Base-by-base conservation (phyloP, 2,329 filamentous ascomycete species). In the Penicillium capsulatum region DNA sequence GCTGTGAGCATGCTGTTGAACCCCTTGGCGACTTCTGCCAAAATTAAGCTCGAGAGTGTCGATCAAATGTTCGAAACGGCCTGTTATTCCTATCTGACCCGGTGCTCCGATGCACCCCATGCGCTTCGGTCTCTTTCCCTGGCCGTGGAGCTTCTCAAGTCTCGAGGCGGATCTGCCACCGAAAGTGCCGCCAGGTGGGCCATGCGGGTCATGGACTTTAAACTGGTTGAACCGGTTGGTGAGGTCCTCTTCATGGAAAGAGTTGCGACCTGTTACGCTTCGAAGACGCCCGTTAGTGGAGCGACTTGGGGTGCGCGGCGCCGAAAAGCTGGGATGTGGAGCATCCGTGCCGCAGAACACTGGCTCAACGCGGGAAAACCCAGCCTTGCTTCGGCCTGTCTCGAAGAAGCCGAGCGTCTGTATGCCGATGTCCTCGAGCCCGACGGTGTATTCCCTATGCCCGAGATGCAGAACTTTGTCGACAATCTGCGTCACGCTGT, bases 111-210 rank as follows among this genome's bases (percentile, higher is more conserved):
- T 17, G 80, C 86, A 0, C 91, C 89, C 57, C 84, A 87, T 37
- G 86, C 90, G 0, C 68, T 94, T 11, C 84, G 94, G 8, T 86
- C 83, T 46, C 72, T 95, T 7, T 70, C 83, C 0, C 69, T 97
- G 0, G 80, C 82, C 0, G 72, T 92, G 17, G 94, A 98, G 62
- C 77, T 98, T 1, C 72, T 97, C 2, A 83, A 86, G 26, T 73
- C 92, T 8, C 79, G 90, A 5, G 88, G 87, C 16, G 85, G 86
- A 9, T 79, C 83, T 3, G 85, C 84, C 16, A 77, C 88, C 5
- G 92, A 96, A 58, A 87, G 92, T 56, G 89, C 90, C 6, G 88
- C 88, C 13, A 80, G 79, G 59, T 97, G 90, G 89, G 86, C 83
- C 4, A 80, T 81, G 26, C 79, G 84, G 34, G 76, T 92, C 22